These are phyloP conservation scores for Baeospora myosura DNA, from an alignment of 1,284 basidiomycete genomes.

Conservation along the genomic window DNA sequence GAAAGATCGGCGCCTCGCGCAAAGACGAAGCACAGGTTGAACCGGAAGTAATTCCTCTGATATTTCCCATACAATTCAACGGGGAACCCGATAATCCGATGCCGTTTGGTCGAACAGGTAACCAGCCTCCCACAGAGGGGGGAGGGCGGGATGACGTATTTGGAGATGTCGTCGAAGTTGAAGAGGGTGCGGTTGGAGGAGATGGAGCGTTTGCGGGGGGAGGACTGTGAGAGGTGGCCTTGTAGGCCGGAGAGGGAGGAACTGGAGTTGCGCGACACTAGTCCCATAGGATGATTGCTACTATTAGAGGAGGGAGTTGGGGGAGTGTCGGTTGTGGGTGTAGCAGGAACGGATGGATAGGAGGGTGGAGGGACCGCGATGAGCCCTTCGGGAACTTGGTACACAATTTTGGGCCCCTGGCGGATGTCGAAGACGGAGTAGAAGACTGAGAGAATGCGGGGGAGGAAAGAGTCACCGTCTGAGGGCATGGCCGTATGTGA, in stretches of 20 bases:
- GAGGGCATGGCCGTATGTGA: slow-evolving; percentile 32
- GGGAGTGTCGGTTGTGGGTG: slow-evolving; percentile 32
- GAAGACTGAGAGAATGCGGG: slow-evolving; percentile 80
- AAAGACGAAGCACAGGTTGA: slow-evolving; percentile 96
- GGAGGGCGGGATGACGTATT: slow-evolving; percentile 89
- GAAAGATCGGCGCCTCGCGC: slow-evolving; percentile 83
- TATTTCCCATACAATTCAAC: slow-evolving; percentile 68
- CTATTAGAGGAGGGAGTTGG: too few relatives aligned
- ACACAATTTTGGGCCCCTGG: slow-evolving; percentile 80
- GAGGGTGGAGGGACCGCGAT: slow-evolving; percentile 43
- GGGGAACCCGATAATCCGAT: slow-evolving; percentile 86
- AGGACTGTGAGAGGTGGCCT: slow-evolving; percentile 37
- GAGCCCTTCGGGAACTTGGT: slow-evolving; percentile 84
- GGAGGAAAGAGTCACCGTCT: slow-evolving; percentile 62
- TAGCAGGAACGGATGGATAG: slow-evolving; percentile 40
- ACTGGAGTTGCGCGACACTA: slow-evolving; percentile 36
- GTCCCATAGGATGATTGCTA: slow-evolving; percentile 19
- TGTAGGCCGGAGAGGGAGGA: slow-evolving; percentile 37
- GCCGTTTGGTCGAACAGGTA: slow-evolving; percentile 63
- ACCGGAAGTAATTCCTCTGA: slow-evolving; percentile 83
- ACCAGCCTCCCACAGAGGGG: slow-evolving; percentile 86
- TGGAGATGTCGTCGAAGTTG: slow-evolving; percentile 86
- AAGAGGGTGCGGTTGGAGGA: slow-evolving; percentile 60
- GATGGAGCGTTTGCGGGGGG: slow-evolving; percentile 37
- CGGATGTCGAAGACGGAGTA: slow-evolving; percentile 81